Conservation (phyloP, 2,329 filamentous ascomycete genomes). For the Penicillium olsonii region DNA sequence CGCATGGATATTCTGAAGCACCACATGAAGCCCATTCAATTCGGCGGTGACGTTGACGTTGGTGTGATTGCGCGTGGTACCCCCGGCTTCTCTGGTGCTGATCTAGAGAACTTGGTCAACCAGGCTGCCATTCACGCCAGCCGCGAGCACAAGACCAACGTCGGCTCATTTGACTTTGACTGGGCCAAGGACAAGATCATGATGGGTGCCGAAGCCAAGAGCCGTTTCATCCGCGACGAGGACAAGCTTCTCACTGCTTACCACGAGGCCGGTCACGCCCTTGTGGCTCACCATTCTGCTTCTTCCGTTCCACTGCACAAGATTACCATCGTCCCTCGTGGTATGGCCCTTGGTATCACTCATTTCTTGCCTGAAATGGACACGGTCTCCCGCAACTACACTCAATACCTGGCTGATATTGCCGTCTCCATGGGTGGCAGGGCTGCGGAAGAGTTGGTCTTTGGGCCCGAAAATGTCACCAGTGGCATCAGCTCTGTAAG, state of each 20-base stretch:
- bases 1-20: conserved; percentile 91
- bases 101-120: conserved; percentile 95
- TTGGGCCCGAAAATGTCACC: conserved; percentile 86
- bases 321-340: conserved; percentile 92
- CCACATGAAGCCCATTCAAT: conserved; percentile 88
- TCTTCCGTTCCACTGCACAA: conserved; percentile 84
- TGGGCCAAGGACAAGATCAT: conserved; percentile 99
- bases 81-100: conserved; percentile 89
- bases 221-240: conserved; percentile 84
- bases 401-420: conserved; percentile 77
- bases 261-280: conserved; percentile 91
- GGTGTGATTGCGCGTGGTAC: conserved; percentile 83
- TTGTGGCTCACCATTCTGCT: conserved; percentile 82
- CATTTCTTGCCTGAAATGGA: conserved; percentile 88
- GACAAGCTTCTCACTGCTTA: conserved; percentile 97
- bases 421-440: conserved; percentile 83
- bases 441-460: conserved; percentile 86
- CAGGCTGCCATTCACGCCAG: conserved; percentile 94
- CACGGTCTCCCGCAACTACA: conserved; percentile 84
- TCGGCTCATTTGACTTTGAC: conserved; percentile 80
- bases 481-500: conserved; percentile 79
- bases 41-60: conserved; percentile 76
- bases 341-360: conserved; percentile 81
- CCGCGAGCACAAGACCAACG: conserved; percentile 73
- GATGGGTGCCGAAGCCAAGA: conserved; percentile 92